Evolutionary conservation across 148 eudicot species (phyloP), one percentile per base, ranked within the genome.

Genomic region (Silene latifolia): DNA sequence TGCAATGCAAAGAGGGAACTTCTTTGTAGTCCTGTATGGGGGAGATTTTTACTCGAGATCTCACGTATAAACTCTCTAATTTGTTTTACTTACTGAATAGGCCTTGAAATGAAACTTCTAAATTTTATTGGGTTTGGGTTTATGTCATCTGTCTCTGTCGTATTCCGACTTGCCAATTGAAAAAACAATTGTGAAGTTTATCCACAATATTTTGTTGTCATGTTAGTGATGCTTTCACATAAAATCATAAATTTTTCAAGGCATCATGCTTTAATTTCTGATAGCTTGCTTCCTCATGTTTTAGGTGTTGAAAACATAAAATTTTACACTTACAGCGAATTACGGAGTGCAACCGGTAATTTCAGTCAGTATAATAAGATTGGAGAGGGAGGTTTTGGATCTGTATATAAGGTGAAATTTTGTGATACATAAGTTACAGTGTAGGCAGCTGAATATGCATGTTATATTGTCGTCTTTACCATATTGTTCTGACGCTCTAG

Each of bases 301-400:
- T 77, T 88, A 78, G 82, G 79, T 64, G 46, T 67, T 63, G 72
- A 77, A 25, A 82, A 92, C 73, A 74, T 88, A 72, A 83, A 81
- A 72, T 67, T 83, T 62, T 92, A 80, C 83, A 74, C 85, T 47
- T 87, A 86, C 81, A 85, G 71, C 76, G 93, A 93, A 62, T 47
- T 93, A 62, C 74, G 73, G 65, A 66, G 24, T 63, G 98, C 98
- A 39, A 89, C 98, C 0, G 74, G 67, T 54, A 79, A 86, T 77
- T 93, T 92, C 72, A 84, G 81, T 61, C 67, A 71, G 23, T 82
- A 74, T 11, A 89, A 86, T 69, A 93, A 87, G 81, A 85, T 93
- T 76, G 98, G 98, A 62, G 83, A 82, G 74, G 98, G 98, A 59
- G 98, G 98, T 62, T 93, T 86, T 78, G 98, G 98, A 84, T 80